Evolutionary conservation across 495 filamentous ascomycete species (phyloP).

Genomic region (Chaetomium tenue): DNA sequence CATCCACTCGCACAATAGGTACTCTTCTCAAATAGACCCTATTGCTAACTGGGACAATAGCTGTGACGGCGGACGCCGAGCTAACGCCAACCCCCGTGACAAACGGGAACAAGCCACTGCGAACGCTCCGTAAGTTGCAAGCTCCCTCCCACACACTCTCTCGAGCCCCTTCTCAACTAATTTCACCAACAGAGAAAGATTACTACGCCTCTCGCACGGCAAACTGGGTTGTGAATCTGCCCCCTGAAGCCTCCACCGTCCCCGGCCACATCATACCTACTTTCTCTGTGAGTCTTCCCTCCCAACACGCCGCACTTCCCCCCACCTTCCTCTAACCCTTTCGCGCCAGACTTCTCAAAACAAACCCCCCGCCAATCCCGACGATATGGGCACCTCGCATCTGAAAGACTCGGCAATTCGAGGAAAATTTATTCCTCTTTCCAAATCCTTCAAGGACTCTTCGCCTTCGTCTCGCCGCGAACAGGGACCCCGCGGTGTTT

Average conservation of each 20-base stretch:
- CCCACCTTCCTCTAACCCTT: neutral
- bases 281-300: neutral
- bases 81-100: neutral
- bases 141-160: neutral
- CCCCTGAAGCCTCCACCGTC: neutral
- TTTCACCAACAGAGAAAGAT: conserved; percentile 8
- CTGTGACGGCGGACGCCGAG: neutral
- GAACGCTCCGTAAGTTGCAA: neutral
- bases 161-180: neutral
- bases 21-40: neutral
- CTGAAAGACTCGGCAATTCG: conserved; percentile 22
- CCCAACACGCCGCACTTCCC: neutral
- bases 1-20: neutral
- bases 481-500: conserved; percentile 6
- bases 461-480: conserved; percentile 18
- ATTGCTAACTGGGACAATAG: conserved; percentile 6
- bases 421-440: conserved; percentile 32
- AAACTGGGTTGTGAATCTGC: neutral
- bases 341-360: neutral
- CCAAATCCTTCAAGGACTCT: conserved; percentile 17
- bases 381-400: conserved; percentile 6
- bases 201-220: neutral
- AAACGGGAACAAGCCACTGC: neutral
- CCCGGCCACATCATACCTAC: neutral
- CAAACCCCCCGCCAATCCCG: neutral